Conservation (phyloP, 1,284 basidiomycete genomes). For the Termitomyces sp. region DNA sequence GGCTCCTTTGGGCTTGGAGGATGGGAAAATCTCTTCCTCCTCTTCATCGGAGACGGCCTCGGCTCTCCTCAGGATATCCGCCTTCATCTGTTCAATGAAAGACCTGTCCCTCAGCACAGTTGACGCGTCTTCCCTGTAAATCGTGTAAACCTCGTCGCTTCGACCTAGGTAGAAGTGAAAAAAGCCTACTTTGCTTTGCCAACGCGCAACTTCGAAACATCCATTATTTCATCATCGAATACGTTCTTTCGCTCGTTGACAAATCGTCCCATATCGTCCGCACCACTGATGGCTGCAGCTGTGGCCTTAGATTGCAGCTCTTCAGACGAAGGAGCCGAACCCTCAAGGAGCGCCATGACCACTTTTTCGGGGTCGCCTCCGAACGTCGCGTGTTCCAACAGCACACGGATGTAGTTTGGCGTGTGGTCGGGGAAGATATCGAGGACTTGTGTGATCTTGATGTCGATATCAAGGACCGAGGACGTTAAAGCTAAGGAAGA, state of each 20-base stretch:
- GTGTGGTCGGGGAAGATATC: conserved; percentile 65
- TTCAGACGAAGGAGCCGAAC: conserved; percentile 49
- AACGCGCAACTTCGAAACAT: conserved; percentile 51
- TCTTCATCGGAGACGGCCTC: conserved; percentile 65
- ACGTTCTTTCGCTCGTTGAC: conserved; percentile 59
- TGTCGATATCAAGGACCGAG: conserved; percentile 41
- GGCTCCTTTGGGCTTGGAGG: conserved; percentile 24
- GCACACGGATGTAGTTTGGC: conserved; percentile 47
- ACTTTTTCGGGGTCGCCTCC: conserved; percentile 51
- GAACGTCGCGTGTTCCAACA: conserved; percentile 48
- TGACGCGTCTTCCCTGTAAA: conserved; percentile 39
- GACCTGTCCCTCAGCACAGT: conserved; percentile 49
- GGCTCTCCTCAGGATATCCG: conserved; percentile 71
- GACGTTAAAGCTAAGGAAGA: neutral
- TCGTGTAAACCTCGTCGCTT: conserved; percentile 6
- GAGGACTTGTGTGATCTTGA: conserved; percentile 59
- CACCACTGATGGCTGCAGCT: neutral
- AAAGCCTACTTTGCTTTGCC: conserved; percentile 63
- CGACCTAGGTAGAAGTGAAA: conserved; percentile 8
- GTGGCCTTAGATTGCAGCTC: conserved; percentile 22
- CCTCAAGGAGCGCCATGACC: conserved; percentile 66
- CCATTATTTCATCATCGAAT: conserved; percentile 68
- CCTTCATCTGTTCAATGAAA: conserved; percentile 73
- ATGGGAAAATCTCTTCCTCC: conserved; percentile 34
- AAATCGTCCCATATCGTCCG: conserved; percentile 24